These are phyloP conservation scores for Rauvolfia tetraphylla DNA, from an alignment of 257 asterid genomes.

Conservation along the genomic window DNA sequence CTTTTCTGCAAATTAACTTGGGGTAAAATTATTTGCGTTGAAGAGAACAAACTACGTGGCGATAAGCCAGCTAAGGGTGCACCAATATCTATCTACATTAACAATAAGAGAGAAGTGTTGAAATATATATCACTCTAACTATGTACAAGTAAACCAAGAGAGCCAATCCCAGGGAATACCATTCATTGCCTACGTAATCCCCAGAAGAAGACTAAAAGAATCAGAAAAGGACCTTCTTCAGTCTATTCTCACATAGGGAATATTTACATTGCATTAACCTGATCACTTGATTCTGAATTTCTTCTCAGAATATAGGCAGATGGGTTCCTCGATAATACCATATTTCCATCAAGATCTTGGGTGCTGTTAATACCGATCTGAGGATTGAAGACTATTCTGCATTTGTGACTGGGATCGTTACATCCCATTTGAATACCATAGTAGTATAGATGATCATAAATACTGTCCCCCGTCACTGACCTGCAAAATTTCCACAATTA, in stretches of 20 bases:
- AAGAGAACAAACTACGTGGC: background rate
- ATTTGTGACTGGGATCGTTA: conserved; percentile 34
- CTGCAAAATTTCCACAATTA: conserved; percentile 33
- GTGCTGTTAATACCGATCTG: conserved; percentile 39
- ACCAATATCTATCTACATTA: background rate
- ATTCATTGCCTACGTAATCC: background rate
- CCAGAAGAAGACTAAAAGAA: background rate
- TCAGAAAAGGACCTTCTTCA: background rate
- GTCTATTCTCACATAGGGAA: conserved; percentile 8
- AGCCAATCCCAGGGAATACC: conserved; percentile 5
- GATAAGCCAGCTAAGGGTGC: background rate
- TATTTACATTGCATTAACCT: conserved; percentile 19
- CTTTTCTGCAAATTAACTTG: background rate
- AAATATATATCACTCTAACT: background rate
- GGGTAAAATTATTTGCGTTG: background rate
- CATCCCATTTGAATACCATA: conserved; percentile 76
- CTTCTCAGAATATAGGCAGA: conserved; percentile 36
- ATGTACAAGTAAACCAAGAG: background rate
- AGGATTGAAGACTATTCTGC: conserved; percentile 67
- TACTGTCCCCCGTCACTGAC: conserved; percentile 87
- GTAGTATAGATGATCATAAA: conserved; percentile 71
- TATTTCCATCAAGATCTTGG: conserved; percentile 59
- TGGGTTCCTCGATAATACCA: conserved; percentile 44
- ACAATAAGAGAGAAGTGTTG: background rate
- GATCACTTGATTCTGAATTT: conserved; percentile 24